phyloP scores from a whole-genome alignment of 257 asterid genomes.

The Nicotiana obtusifolia region DNA sequence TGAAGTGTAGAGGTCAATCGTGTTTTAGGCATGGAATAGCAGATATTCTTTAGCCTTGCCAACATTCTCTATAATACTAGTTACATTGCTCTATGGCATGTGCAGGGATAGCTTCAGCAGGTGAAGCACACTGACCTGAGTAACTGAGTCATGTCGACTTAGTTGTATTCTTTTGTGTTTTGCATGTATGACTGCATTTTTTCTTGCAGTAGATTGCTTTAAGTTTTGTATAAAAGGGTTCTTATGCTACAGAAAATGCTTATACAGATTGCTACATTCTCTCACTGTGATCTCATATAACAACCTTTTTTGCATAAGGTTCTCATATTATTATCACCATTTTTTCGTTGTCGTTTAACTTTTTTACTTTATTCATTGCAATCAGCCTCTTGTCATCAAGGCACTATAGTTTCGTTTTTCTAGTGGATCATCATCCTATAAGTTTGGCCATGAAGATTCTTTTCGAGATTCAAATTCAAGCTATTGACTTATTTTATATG shows the following conservation, averaged over 20 bases:
- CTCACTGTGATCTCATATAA: background rate
- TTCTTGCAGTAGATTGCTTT: background rate
- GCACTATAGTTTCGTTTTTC: background rate
- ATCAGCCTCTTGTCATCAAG: background rate
- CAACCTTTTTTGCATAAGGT: background rate
- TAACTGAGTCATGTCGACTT: background rate
- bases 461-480: background rate
- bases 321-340: background rate
- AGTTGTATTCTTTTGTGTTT: background rate
- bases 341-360: background rate
- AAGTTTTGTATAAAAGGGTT: background rate
- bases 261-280: background rate
- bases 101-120: background rate
- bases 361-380: background rate
- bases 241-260: background rate
- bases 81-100: background rate
- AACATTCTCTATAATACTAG: background rate
- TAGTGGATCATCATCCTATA: background rate
- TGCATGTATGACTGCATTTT: background rate
- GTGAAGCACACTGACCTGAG: background rate
- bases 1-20: background rate
- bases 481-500: background rate
- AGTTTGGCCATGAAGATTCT: slow-evolving; percentile 4
- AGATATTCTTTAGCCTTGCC: background rate
- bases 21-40: background rate